phyloP scores from a whole-genome alignment of 305 asterid species.

The Solanum hybrid region DNA sequence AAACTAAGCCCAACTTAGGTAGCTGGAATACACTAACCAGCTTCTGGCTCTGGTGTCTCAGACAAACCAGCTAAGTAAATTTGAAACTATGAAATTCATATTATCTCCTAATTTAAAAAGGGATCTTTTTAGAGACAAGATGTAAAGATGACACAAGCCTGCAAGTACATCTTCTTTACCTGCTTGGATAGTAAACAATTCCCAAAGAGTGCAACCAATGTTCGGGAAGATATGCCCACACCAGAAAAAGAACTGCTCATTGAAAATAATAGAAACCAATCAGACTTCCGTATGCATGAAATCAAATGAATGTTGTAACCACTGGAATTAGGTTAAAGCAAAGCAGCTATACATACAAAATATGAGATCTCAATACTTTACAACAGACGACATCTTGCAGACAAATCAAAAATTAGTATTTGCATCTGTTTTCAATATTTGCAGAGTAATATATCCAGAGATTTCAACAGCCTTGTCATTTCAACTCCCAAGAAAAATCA shows the following conservation, averaged over 20 bases:
- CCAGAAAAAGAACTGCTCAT: too few relatives aligned
- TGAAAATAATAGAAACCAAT: too few relatives aligned
- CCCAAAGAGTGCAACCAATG: too few relatives aligned
- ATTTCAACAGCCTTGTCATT: not conserved
- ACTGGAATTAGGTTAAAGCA: too few relatives aligned
- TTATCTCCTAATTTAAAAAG: too few relatives aligned
- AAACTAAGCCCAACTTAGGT: not conserved
- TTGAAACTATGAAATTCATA: not conserved
- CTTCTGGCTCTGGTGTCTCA: not conserved
- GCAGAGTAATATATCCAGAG: not conserved
- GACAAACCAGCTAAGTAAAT: not conserved
- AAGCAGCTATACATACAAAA: not conserved
- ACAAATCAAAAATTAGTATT: not conserved
- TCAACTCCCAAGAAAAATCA: not conserved
- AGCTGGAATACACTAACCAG: not conserved
- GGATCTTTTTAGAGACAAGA: too few relatives aligned
- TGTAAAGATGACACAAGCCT: too few relatives aligned
- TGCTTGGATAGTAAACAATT: too few relatives aligned
- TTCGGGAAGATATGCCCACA: too few relatives aligned
- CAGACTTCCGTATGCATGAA: too few relatives aligned
- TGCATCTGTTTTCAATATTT: not conserved
- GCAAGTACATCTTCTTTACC: too few relatives aligned
- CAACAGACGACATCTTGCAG: not conserved
- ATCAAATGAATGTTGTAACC: too few relatives aligned
- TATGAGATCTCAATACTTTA: not conserved